These are phyloP conservation scores for Agapanthus africanus DNA, from an alignment of 106 monocot species.

Conservation along the genomic window DNA sequence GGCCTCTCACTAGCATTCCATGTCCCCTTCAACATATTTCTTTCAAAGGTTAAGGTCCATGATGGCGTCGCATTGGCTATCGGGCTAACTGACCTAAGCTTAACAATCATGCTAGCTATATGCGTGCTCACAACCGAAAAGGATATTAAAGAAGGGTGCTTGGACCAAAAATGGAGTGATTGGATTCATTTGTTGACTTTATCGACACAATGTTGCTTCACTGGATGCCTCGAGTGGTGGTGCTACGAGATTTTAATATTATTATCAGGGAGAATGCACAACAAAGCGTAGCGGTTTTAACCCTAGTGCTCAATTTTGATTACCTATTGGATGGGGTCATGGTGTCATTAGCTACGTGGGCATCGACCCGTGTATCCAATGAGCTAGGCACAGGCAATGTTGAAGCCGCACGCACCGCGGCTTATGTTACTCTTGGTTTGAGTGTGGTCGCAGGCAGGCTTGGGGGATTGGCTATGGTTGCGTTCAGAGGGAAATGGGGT, in stretches of 20 bases:
- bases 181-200: constrained; percentile 32
- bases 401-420: constrained; percentile 11
- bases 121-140: constrained; percentile 39
- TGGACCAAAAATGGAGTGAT: constrained; percentile 9
- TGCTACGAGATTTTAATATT: constrained; percentile 61
- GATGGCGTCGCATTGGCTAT: constrained; percentile 63
- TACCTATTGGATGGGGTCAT: constrained; percentile 52
- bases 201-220: constrained; percentile 39
- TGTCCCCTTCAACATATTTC: constrained; percentile 41
- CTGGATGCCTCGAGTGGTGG: constrained; percentile 77
- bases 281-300: constrained; percentile 26
- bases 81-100: constrained; percentile 57
- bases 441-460: constrained; percentile 21
- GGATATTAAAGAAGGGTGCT: constrained; percentile 11
- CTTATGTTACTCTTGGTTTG: constrained; percentile 24
- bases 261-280: constrained; percentile 36
- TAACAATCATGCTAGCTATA: constrained; percentile 29
- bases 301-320: constrained; percentile 66
- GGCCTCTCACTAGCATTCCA: constrained; percentile 44
- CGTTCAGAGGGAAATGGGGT: constrained; percentile 37
- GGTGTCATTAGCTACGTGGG: constrained; percentile 47
- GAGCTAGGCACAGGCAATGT: constrained; percentile 46
- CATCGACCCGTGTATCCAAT: constrained; percentile 50
- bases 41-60: constrained; percentile 37
- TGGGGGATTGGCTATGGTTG: constrained; percentile 31